Evolutionary conservation across 2,329 filamentous ascomycete species (phyloP).

Genomic region (Colletotrichum sp.): DNA sequence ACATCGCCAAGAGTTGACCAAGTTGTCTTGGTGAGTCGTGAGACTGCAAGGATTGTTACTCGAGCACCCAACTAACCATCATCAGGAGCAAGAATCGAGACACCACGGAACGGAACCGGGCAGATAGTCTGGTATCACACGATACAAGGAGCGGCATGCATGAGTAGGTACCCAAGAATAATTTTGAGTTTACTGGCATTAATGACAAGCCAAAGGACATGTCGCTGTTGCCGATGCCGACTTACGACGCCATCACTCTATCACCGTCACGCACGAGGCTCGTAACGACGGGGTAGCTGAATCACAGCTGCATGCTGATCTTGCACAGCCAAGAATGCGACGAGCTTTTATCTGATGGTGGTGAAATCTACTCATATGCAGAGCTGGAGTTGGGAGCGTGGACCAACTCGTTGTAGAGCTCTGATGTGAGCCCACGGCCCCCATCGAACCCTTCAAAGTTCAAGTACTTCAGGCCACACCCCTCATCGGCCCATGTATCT

Average conservation of each 20-base stretch:
- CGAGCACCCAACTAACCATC: not conserved
- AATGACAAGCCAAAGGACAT: not conserved
- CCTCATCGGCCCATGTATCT: not conserved
- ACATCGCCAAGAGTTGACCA: not conserved
- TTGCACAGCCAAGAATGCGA: not conserved
- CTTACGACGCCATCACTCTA: not conserved
- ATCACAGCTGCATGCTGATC: not conserved
- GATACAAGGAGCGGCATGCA: not conserved
- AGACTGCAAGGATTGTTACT: not conserved
- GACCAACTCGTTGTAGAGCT: not conserved
- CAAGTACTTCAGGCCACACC: not conserved
- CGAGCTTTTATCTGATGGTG: not conserved
- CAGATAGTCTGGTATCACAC: not conserved
- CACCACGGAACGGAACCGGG: not conserved
- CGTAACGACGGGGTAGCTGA: not conserved
- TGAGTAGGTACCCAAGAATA: not conserved
- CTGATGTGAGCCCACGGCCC: not conserved
- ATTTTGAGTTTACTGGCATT: not conserved
- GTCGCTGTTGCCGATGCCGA: not conserved
- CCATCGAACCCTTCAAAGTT: not conserved
- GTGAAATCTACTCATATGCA: not conserved
- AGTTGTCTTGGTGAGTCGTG: not conserved
- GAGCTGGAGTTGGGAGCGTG: not conserved
- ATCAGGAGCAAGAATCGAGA: not conserved
- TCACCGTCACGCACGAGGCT: not conserved